A percentile compares a stretch with the other conserved stretches of the same genome.
These are phyloP conservation scores for Teunomyces panamensis DNA, from an alignment of 805 yeast species.

Conservation along the genomic window DNA sequence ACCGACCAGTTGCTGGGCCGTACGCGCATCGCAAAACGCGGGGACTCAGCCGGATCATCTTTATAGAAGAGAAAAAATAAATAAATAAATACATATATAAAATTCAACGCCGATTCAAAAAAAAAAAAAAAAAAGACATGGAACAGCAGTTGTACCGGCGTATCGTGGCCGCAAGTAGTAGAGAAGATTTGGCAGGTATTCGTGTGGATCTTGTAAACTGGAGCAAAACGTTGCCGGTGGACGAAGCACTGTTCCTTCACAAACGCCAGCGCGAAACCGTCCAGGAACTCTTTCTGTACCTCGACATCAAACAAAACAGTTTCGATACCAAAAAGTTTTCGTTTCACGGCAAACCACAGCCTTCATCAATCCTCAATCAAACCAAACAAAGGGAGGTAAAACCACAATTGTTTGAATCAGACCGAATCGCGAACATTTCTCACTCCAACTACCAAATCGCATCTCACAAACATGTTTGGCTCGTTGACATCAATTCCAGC, in stretches of 20 bases:
- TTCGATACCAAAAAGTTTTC: constrained; percentile 17
- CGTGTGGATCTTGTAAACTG: constrained; percentile 9
- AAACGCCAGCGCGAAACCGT: constrained; percentile 19
- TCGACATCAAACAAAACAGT: constrained; percentile 17
- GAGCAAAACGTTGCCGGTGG: constrained; percentile 2
- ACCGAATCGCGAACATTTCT: background rate
- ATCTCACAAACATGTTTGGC: constrained; percentile 9
- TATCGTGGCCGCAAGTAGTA: background rate
- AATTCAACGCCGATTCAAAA: background rate
- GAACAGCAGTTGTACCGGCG: background rate
- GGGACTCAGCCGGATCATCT: too few relatives aligned
- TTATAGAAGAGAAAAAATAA: background rate
- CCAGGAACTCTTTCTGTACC: constrained; percentile 15
- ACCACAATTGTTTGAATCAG: background rate
- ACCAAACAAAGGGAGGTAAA: too few relatives aligned
- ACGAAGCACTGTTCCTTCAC: constrained; percentile 14
- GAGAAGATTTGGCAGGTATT: background rate
- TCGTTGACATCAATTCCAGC: constrained; percentile 11
- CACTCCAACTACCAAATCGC: background rate
- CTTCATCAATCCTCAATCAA: background rate
- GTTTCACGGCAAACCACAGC: constrained; percentile 29
- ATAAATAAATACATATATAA: too few relatives aligned
- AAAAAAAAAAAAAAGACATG: background rate
- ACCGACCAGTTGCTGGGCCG: constrained; percentile 86
- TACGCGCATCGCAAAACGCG: constrained; percentile 10